Conservation (phyloP, 768 basidiomycete genomes). For the Coprinopsis marcescibilis region DNA sequence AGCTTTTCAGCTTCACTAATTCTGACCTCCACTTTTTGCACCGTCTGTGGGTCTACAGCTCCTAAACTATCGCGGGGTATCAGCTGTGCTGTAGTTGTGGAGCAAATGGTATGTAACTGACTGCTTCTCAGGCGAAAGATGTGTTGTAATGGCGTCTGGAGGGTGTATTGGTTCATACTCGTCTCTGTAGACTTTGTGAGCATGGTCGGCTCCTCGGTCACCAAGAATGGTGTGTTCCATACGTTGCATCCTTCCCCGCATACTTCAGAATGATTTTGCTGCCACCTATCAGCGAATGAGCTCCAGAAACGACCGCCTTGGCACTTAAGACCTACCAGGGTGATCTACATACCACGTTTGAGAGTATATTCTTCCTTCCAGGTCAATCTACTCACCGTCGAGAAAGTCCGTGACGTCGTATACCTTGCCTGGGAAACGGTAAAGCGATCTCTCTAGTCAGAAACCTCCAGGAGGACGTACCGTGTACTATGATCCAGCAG, state of each 20-base stretch:
- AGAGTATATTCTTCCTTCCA: neutral
- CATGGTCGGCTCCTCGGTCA: neutral
- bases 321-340: conserved; percentile 47
- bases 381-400: conserved; percentile 40
- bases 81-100: neutral
- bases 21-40: conserved; percentile 54
- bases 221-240: conserved; percentile 21
- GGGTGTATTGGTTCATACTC: conserved; percentile 92
- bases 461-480: conserved; percentile 25
- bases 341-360: conserved; percentile 40
- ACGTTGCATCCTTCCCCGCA: conserved; percentile 88
- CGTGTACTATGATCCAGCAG: conserved; percentile 72
- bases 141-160: conserved; percentile 68
- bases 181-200: conserved; percentile 33
- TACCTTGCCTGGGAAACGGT: conserved; percentile 46
- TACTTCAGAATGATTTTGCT: conserved; percentile 83
- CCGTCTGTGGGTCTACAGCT: conserved; percentile 60
- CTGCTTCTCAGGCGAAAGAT: conserved; percentile 85
- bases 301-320: too few relatives aligned
- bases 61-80: conserved; percentile 46
- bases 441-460: neutral
- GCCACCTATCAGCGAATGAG: too few relatives aligned
- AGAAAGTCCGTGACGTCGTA: conserved; percentile 80
- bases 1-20: conserved; percentile 69
- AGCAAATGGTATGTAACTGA: conserved; percentile 21